Evolutionary conservation across 1,284 basidiomycete species (phyloP).

Genomic region (Porogramme epimiltina): DNA sequence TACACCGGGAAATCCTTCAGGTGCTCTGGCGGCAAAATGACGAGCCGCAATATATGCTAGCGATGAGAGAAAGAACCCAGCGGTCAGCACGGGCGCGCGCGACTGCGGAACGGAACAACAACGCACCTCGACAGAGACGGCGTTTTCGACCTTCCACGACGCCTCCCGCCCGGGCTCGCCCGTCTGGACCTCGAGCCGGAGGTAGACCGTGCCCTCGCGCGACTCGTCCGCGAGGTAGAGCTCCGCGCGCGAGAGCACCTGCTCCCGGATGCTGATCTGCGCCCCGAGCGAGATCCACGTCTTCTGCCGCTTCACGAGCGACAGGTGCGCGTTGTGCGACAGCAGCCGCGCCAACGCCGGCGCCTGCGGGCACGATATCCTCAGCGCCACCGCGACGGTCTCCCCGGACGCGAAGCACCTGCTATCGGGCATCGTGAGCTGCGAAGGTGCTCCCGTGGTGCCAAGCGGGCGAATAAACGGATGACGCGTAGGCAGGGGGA

Average conservation of each 20-base stretch:
- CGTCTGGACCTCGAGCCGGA: constrained; percentile 29
- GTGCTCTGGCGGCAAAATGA: constrained; percentile 36
- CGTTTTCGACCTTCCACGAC: constrained; percentile 30
- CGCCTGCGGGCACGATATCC: constrained; percentile 37
- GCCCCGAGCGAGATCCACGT: constrained; percentile 31
- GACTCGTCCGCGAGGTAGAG: constrained; percentile 26
- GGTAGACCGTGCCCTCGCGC: constrained; percentile 26
- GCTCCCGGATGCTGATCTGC: constrained; percentile 28
- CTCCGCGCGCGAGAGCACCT: constrained; percentile 26
- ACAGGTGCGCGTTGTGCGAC: constrained; percentile 36
- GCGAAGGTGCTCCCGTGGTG: not conserved
- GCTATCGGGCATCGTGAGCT: constrained; percentile 43
- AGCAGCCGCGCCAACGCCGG: constrained; percentile 42
- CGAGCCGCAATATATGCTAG: constrained; percentile 43
- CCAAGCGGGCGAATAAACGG: not conserved
- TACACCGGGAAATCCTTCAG: constrained; percentile 41
- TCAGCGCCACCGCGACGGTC: constrained; percentile 41
- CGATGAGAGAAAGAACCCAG: too few relatives aligned
- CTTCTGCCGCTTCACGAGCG: constrained; percentile 40
- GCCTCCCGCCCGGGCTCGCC: constrained; percentile 31
- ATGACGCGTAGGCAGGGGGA: not conserved
- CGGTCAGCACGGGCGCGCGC: too few relatives aligned
- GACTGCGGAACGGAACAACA: constrained; percentile 7
- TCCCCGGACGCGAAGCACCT: constrained; percentile 44
- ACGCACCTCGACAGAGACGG: constrained; percentile 32